phyloP scores from a whole-genome alignment of 2,329 filamentous ascomycete genomes.

The Coniochaeta hoffmannii region DNA sequence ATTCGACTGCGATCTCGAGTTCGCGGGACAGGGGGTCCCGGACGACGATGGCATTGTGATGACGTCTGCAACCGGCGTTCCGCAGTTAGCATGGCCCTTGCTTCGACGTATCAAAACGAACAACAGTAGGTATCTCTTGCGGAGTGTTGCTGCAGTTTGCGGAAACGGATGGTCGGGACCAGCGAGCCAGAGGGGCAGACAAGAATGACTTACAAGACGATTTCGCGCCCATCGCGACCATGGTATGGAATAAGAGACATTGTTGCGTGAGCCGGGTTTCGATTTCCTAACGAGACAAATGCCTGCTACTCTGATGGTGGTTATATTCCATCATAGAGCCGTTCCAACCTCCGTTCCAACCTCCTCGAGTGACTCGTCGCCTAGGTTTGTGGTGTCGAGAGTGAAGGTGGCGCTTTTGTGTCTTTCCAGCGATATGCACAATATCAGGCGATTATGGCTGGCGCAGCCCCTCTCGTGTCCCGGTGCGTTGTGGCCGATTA shows the following conservation, averaged over 20 bases:
- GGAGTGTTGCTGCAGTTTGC: background rate
- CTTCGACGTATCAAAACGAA: background rate
- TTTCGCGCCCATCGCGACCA: constrained; percentile 64
- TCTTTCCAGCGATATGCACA: background rate
- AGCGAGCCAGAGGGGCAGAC: background rate
- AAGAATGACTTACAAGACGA: constrained; percentile 61
- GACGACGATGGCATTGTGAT: constrained; percentile 87
- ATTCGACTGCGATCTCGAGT: constrained; percentile 75
- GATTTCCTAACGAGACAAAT: background rate
- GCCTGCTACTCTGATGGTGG: background rate
- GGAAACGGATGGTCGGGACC: background rate
- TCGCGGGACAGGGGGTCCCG: constrained; percentile 80
- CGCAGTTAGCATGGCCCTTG: background rate
- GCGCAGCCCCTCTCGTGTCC: background rate
- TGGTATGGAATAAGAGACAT: constrained; percentile 73
- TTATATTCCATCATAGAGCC: background rate
- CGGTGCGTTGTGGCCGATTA: background rate
- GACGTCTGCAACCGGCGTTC: constrained; percentile 55
- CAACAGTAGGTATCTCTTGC: background rate
- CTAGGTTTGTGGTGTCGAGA: background rate
- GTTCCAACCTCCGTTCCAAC: background rate
- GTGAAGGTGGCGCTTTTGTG: background rate
- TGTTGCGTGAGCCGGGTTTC: background rate
- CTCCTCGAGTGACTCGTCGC: too few relatives aligned
- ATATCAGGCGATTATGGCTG: background rate